A percentile compares a stretch with the other conserved stretches of the same genome.
Evolutionary conservation across 108 stramenopile species (phyloP).

Genomic region (Fistulifera solaris): DNA sequence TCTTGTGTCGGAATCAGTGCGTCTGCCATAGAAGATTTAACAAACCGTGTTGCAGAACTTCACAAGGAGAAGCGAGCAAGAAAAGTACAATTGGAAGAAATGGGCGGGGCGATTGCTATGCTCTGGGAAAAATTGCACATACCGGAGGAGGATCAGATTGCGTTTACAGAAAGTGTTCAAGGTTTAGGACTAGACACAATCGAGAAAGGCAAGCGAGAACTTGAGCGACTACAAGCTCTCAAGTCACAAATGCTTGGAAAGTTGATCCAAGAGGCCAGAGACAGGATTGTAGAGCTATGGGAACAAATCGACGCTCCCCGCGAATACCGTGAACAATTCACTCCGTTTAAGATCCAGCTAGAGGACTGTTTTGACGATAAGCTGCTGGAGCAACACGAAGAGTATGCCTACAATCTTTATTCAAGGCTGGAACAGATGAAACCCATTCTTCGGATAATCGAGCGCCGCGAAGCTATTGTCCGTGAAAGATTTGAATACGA

Average conservation of each 20-base stretch:
- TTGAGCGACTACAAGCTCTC: constrained; percentile 55
- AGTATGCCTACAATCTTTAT: constrained; percentile 47
- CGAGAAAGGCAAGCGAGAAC: constrained; percentile 72
- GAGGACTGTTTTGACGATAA: constrained; percentile 67
- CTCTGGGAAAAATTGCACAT: constrained; percentile 89
- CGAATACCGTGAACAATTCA: constrained; percentile 47
- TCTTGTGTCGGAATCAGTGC: constrained; percentile 75
- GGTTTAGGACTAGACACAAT: constrained; percentile 87
- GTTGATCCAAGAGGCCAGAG: constrained; percentile 72
- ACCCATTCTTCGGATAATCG: constrained; percentile 79
- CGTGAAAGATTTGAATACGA: constrained; percentile 70
- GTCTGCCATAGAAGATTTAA: constrained; percentile 59
- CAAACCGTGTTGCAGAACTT: constrained; percentile 63
- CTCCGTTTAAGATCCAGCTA: constrained; percentile 42
- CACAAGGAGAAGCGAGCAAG: constrained; percentile 63
- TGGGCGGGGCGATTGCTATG: constrained; percentile 75
- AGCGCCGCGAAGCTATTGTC: constrained; percentile 74
- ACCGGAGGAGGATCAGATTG: constrained; percentile 71
- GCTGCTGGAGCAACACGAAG: constrained; percentile 75
- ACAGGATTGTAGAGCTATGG: constrained; percentile 71
- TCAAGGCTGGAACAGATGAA: constrained; percentile 72
- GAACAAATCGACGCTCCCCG: constrained; percentile 69
- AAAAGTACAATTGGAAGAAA: constrained; percentile 59
- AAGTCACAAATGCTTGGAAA: constrained; percentile 81
- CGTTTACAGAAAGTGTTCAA: constrained; percentile 74